Conservation (phyloP, 305 asterid species). For the Caryopteris hybrid region DNA sequence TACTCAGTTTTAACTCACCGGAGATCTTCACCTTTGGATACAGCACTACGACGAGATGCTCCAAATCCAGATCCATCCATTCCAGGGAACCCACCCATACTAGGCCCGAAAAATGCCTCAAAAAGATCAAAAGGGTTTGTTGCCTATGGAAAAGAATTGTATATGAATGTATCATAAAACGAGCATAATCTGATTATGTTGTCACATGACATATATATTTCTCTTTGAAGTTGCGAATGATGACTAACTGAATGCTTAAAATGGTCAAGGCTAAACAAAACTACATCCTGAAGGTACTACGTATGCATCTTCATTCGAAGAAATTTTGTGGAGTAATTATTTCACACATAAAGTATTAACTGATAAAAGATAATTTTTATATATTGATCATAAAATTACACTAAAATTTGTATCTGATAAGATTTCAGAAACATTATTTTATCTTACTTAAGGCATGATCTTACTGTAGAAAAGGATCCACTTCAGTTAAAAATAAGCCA, state of each 20-base stretch:
- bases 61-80: conserved; percentile 83
- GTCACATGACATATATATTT: conserved; percentile 1
- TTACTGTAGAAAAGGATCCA: not conserved
- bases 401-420: not conserved
- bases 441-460: not conserved
- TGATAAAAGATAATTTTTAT: not conserved
- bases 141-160: conserved; percentile 38
- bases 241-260: conserved; percentile 3
- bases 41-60: conserved; percentile 73
- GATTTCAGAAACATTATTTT: not conserved
- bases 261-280: conserved; percentile 6
- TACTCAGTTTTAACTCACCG: conserved; percentile 65
- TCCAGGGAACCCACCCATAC: conserved; percentile 84
- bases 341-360: not conserved
- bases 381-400: conserved; percentile 4
- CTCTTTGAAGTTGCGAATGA: conserved; percentile 9
- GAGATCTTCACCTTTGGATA: conserved; percentile 92
- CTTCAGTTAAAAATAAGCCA: not conserved
- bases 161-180: conserved; percentile 20
- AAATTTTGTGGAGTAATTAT: not conserved
- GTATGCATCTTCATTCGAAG: conserved; percentile 2
- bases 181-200: conserved; percentile 3
- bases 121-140: conserved; percentile 97
- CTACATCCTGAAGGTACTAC: not conserved
- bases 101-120: conserved; percentile 96